Percentiles rank a stretch among this genome's conserved stretches.
Conservation (phyloP, 768 basidiomycete species). For the Mrakia blollopis region DNA sequence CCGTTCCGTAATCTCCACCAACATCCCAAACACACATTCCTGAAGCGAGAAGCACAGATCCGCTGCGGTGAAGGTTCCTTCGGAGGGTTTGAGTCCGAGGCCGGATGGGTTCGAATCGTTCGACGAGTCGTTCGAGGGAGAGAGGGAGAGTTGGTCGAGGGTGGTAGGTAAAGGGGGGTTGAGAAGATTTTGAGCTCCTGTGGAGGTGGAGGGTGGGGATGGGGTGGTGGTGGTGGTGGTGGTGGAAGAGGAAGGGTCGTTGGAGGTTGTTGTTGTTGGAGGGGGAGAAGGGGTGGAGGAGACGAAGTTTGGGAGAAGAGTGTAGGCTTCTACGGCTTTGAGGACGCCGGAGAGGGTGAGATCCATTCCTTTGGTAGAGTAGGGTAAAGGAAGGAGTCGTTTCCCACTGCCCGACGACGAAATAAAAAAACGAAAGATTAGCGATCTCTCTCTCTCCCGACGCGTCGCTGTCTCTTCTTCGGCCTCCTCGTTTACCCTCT, state of each 20-base stretch:
- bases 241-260: not conserved
- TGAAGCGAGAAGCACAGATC: slow-evolving; percentile 96
- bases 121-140: not conserved
- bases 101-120: slow-evolving; percentile 3
- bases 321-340: slow-evolving; percentile 80
- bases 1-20: slow-evolving; percentile 97
- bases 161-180: not conserved
- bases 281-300: not conserved
- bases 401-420: slow-evolving; percentile 58
- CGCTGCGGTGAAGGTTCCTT: slow-evolving; percentile 82
- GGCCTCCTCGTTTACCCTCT: not conserved
- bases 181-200: not conserved
- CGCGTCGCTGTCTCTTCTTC: not conserved
- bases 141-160: not conserved
- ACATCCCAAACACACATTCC: slow-evolving; percentile 95
- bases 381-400: slow-evolving; percentile 75
- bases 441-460: not conserved
- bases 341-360: slow-evolving; percentile 91
- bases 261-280: too few relatives aligned
- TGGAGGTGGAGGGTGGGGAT: not conserved
- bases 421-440: not conserved
- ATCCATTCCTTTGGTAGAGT: slow-evolving; percentile 98
- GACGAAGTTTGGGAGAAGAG: slow-evolving; percentile 41
- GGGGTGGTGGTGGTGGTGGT: not conserved
- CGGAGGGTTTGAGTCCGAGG: slow-evolving; percentile 31